Evolutionary conservation across 345 rosid genomes (phyloP).

Genomic region (Rhodamnia rubescens): DNA sequence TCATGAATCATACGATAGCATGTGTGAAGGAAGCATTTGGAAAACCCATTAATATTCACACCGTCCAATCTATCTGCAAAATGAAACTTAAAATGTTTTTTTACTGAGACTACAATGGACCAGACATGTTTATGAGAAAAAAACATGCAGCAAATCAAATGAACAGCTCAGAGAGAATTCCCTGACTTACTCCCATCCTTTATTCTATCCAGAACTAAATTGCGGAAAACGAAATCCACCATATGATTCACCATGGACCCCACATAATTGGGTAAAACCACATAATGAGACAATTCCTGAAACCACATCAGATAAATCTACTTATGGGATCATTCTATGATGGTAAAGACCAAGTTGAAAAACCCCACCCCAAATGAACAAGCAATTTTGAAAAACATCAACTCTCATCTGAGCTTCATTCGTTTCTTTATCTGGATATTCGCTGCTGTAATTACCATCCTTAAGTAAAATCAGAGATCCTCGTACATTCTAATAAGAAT

Average conservation of each 20-base stretch:
- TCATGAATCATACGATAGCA: not conserved
- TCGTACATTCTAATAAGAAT: not conserved
- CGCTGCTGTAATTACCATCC: not conserved
- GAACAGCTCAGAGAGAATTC: not conserved
- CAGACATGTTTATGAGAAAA: not conserved
- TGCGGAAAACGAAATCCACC: not conserved
- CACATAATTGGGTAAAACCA: not conserved
- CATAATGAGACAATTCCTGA: not conserved
- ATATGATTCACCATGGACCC: not conserved
- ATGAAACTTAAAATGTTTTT: not conserved
- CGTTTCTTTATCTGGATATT: not conserved
- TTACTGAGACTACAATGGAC: not conserved
- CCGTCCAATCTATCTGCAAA: not conserved
- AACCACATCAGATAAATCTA: not conserved
- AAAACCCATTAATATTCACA: not conserved
- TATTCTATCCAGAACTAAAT: not conserved
- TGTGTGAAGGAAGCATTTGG: not conserved
- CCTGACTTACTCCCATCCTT: not conserved
- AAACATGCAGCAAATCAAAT: not conserved
- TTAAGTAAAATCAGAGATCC: not conserved
- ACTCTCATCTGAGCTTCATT: not conserved
- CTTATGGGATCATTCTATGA: not conserved
- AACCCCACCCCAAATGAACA: not conserved
- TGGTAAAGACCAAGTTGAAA: not conserved
- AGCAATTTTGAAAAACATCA: not conserved